phyloP scores from a whole-genome alignment of 2,329 filamentous ascomycete species.

The Cercospora brassicicola region DNA sequence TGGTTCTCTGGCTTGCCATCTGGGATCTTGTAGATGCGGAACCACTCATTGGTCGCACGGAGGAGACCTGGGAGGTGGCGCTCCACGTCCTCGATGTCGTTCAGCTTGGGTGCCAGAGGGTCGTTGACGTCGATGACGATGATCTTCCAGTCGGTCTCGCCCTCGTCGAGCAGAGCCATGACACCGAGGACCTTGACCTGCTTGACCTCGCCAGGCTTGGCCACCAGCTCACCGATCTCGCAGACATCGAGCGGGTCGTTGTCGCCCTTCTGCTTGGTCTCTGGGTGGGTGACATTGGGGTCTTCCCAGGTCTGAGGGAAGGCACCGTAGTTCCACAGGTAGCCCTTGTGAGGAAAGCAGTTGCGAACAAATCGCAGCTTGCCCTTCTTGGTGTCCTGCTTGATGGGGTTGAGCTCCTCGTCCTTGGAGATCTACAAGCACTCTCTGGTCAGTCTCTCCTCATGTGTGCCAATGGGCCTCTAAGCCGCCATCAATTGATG shows the following conservation, averaged over 20 bases:
- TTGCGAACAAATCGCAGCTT: conserved; percentile 99
- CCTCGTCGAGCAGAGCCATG: conserved; percentile 98
- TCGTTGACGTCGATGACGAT: conserved; percentile 99
- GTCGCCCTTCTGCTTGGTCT: conserved; percentile 99
- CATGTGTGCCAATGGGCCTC: not conserved
- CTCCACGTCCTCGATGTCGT: conserved; percentile 99
- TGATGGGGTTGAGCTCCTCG: conserved; percentile 96
- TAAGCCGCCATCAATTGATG: not conserved
- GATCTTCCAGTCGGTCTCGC: conserved; percentile 99
- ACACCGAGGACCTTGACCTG: conserved; percentile 99
- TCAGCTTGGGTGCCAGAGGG: conserved; percentile 91
- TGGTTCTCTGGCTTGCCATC: conserved; percentile 99
- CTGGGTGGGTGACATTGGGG: conserved; percentile 90
- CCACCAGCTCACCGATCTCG: conserved; percentile 98
- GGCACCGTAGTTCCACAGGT: conserved; percentile 99
- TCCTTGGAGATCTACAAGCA: conserved; percentile 87
- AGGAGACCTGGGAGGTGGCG: conserved; percentile 94
- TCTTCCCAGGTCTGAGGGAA: conserved; percentile 99
- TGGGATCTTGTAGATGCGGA: conserved; percentile 99
- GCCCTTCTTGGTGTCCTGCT: conserved; percentile 99
- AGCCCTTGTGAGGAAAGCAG: conserved; percentile 99
- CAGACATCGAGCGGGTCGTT: conserved; percentile 99
- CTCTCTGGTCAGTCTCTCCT: conserved; percentile 22
- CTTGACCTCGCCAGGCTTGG: conserved; percentile 94
- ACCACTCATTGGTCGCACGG: conserved; percentile 99